Percentiles rank a stretch among this genome's conserved stretches.
Conservation (phyloP, 1,284 basidiomycete genomes). For the Fomitopsis pinicola region DNA sequence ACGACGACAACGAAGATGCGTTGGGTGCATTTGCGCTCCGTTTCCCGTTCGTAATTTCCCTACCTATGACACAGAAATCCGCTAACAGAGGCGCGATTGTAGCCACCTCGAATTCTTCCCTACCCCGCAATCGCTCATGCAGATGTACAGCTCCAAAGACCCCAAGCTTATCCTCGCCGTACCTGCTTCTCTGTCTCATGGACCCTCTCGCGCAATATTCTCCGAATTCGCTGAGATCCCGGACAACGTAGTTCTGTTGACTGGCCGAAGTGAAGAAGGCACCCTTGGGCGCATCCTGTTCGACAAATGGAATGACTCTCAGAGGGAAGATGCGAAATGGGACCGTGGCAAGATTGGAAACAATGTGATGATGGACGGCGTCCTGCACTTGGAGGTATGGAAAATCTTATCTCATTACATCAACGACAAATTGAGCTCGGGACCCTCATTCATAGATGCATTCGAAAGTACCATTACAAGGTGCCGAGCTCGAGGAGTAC, state of each 20-base stretch:
- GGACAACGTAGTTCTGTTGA: conserved; percentile 84
- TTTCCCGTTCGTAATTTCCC: conserved; percentile 52
- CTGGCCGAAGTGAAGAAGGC: conserved; percentile 72
- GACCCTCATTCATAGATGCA: conserved; percentile 56
- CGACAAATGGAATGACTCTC: conserved; percentile 80
- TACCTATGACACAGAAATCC: background rate
- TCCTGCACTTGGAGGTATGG: conserved; percentile 61
- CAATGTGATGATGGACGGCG: conserved; percentile 74
- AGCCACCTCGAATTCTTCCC: conserved; percentile 91
- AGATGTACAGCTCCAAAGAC: conserved; percentile 79
- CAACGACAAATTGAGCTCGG: background rate
- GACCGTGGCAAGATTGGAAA: conserved; percentile 86
- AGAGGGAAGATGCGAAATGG: conserved; percentile 77
- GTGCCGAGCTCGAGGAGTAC: conserved; percentile 81
- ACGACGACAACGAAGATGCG: conserved; percentile 71
- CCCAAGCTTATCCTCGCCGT: conserved; percentile 94
- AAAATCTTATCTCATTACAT: background rate
- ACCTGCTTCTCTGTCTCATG: conserved; percentile 89
- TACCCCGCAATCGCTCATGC: conserved; percentile 75
- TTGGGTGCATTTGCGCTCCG: conserved; percentile 72
- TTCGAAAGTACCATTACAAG: conserved; percentile 83
- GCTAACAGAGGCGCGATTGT: background rate
- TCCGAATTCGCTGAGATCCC: conserved; percentile 77
- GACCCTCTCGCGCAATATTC: conserved; percentile 85
- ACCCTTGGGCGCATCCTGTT: conserved; percentile 81